phyloP scores from a whole-genome alignment of 2,329 filamentous ascomycete species.

The Dactylellina drechsleri region DNA sequence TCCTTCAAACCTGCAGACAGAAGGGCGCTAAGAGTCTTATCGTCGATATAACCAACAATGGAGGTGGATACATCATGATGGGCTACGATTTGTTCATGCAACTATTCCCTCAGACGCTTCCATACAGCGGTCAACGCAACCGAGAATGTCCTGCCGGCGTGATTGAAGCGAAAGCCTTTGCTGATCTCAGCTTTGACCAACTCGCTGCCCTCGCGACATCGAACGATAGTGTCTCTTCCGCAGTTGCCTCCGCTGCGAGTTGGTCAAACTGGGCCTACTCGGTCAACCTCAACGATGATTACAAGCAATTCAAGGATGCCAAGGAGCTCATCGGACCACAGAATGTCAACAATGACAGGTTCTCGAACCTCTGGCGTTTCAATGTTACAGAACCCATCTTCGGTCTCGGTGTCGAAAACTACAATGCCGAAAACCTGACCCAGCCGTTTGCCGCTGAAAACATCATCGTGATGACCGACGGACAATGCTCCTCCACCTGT shows the following conservation, averaged over 20 bases:
- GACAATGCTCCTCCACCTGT: slow-evolving; percentile 70
- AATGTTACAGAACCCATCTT: slow-evolving; percentile 63
- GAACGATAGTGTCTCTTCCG: slow-evolving; percentile 17
- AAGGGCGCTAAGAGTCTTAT: slow-evolving; percentile 71
- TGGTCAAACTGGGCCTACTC: slow-evolving; percentile 63
- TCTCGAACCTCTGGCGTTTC: slow-evolving; percentile 60
- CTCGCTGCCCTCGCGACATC: slow-evolving; percentile 65
- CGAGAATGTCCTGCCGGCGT: slow-evolving; percentile 62
- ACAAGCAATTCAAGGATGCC: slow-evolving; percentile 62
- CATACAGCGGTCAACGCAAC: slow-evolving; percentile 3
- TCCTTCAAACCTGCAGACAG: slow-evolving; percentile 59
- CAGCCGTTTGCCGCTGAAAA: slow-evolving; percentile 69
- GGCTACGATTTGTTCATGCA: slow-evolving; percentile 72
- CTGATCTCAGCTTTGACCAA: slow-evolving; percentile 65
- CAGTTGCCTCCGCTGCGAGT: slow-evolving; percentile 64
- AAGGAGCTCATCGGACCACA: slow-evolving; percentile 68
- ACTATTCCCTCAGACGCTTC: slow-evolving; percentile 31
- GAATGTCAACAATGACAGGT: slow-evolving; percentile 66
- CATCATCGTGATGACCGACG: slow-evolving; percentile 70
- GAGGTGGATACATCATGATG: slow-evolving; percentile 70
- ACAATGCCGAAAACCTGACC: slow-evolving; percentile 64
- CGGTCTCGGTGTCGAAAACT: slow-evolving; percentile 67
- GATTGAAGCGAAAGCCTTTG: slow-evolving; percentile 63
- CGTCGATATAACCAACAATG: slow-evolving; percentile 70
- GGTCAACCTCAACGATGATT: slow-evolving; percentile 59